Percentiles rank a stretch among this genome's conserved stretches.
Evolutionary conservation across 306 rosid genomes (phyloP).

Genomic region (Canavalia ensiformis): DNA sequence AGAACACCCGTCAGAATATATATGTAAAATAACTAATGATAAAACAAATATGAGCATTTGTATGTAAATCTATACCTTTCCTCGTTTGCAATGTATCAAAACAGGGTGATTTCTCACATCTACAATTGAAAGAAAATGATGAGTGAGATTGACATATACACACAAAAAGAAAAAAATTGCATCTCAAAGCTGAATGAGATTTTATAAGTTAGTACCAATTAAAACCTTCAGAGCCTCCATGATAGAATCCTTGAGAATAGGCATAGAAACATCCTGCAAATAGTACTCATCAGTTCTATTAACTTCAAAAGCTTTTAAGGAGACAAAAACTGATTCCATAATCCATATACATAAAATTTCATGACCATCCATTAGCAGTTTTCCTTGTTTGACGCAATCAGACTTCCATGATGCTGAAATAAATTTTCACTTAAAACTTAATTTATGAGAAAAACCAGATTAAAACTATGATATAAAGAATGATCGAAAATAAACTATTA

Average conservation of each 20-base stretch:
- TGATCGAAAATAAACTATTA: neutral
- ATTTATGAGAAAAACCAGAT: neutral
- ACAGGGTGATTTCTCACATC: conserved; percentile 66
- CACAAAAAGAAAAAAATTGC: neutral
- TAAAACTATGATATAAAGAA: neutral
- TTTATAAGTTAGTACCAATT: conserved; percentile 58
- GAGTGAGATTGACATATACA: conserved; percentile 3
- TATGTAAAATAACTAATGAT: neutral
- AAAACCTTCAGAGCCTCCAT: conserved; percentile 81
- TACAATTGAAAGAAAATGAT: conserved; percentile 35
- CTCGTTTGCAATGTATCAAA: conserved; percentile 61
- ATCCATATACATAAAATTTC: conserved; percentile 41
- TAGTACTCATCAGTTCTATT: neutral
- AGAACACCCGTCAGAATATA: neutral
- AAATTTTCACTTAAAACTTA: neutral
- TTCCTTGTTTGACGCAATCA: conserved; percentile 21
- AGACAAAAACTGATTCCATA: neutral
- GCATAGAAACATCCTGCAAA: conserved; percentile 71
- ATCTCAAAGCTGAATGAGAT: neutral
- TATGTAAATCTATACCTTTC: conserved; percentile 52
- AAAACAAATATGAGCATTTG: neutral
- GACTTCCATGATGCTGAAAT: neutral
- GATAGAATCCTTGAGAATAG: conserved; percentile 66
- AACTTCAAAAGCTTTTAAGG: neutral
- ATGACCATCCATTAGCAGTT: neutral